Evolutionary conservation across 192 early-diverging fungal genomes (phyloP), one percentile per base, ranked within the genome.

Genomic region (Coemansia sp.): DNA sequence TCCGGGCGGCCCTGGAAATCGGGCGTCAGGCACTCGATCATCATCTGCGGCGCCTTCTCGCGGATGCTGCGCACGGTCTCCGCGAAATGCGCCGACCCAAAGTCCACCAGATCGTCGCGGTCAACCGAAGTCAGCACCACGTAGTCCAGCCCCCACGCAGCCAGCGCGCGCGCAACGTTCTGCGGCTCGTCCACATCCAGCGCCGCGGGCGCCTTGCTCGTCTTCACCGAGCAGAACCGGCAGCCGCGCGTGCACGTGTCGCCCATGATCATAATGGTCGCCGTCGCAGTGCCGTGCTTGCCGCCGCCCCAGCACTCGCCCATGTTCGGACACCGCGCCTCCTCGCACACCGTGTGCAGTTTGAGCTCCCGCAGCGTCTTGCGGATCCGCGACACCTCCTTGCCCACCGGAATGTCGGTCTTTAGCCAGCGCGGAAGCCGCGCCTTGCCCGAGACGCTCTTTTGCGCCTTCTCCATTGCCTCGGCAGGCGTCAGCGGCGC

Each of bases 261-360:
- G 53, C 96, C 96, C 94, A 98, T 96, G 64, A 98, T 83, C 92
- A 95, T 98, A 56, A 98, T 96, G 7, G 96, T 98, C 0, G 96
- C 96, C 3, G 96, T 98, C 3, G 96, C 94, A 19, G 93, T 97
- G 38, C 90, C 84, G 69, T 92, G 87, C 71, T 95, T 92, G 56
- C 94, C 94, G 28, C 94, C 95, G 58, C 95, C 95, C 96, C 96
- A 98, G 82, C 96, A 98, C 70, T 98, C 96, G 35, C 95, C 91
- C 74, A 98, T 95, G 77, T 98, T 98, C 24, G 96, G 96, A 73
- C 96, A 98, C 60, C 89, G 81, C 38, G 96, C 96, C 58, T 97
- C 94, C 63, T 98, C 96, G 78, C 96, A 98, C 18, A 98, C 94
- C 56, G 96, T 98, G 65, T 95, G 88, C 28, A 98, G 81, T 31